Evolutionary conservation across 768 basidiomycete species (phyloP).

Genomic region (Agrocybe chaxingu): DNA sequence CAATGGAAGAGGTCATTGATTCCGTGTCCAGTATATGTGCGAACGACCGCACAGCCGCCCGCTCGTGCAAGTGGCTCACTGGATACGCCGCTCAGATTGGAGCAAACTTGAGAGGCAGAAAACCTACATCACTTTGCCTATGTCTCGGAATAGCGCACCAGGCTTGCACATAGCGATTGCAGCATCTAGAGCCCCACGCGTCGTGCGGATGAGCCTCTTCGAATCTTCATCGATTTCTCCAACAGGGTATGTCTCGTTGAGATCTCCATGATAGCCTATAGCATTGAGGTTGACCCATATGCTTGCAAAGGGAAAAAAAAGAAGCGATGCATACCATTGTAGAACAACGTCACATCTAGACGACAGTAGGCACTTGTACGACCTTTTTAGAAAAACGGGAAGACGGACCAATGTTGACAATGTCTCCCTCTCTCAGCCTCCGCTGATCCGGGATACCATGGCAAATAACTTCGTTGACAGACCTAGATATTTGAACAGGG

Average conservation of each 20-base stretch:
- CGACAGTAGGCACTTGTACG: constrained; percentile 8
- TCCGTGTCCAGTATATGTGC: constrained; percentile 90
- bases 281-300: constrained; percentile 2
- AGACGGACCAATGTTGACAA: constrained; percentile 83
- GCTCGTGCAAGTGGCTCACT: constrained; percentile 85
- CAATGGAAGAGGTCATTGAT: constrained; percentile 84
- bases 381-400: constrained; percentile 2
- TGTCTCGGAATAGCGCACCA: constrained; percentile 83
- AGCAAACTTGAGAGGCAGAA: constrained; percentile 1
- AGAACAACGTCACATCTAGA: constrained; percentile 76
- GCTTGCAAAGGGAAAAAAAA: not conserved
- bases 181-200: constrained; percentile 81
- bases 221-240: constrained; percentile 83
- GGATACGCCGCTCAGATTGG: constrained; percentile 1
- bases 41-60: constrained; percentile 86
- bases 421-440: constrained; percentile 87
- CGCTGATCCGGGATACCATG: constrained; percentile 94
- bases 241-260: constrained; percentile 92
- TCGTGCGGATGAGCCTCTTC: constrained; percentile 74
- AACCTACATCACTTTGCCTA: constrained; percentile 82
- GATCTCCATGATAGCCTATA: constrained; percentile 85
- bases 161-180: constrained; percentile 94
- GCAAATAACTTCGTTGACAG: constrained; percentile 94
- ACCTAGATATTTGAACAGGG: constrained; percentile 38
- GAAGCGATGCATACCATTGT: constrained; percentile 50